phyloP scores from a whole-genome alignment of 805 yeast species.

The Metschnikowia anglica region DNA sequence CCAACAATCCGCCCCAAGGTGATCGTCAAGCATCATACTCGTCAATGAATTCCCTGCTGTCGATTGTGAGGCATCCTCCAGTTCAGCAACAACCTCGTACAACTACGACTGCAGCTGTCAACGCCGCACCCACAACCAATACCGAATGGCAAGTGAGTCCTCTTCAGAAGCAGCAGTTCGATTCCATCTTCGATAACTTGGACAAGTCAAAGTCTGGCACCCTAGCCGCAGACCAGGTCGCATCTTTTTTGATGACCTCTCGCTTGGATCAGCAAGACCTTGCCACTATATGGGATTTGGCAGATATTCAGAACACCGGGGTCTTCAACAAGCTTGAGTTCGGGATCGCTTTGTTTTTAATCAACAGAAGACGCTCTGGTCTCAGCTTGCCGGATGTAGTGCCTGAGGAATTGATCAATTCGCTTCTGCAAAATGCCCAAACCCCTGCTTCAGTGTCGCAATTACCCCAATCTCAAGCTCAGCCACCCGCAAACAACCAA shows the following conservation, averaged over 20 bases:
- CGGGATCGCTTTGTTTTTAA: slow-evolving; percentile 89
- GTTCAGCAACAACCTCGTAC: slow-evolving; percentile 7
- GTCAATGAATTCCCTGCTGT: slow-evolving; percentile 36
- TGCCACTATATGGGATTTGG: slow-evolving; percentile 91
- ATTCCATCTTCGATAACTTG: slow-evolving; percentile 71
- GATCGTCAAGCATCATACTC: slow-evolving; percentile 32
- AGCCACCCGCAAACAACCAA: background rate
- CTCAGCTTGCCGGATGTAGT: slow-evolving; percentile 72
- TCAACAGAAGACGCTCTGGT: slow-evolving; percentile 81
- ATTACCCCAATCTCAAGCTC: slow-evolving; percentile 16
- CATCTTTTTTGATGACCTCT: slow-evolving; percentile 84
- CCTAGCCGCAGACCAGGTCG: slow-evolving; percentile 77
- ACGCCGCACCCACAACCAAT: slow-evolving; percentile 18
- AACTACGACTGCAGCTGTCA: slow-evolving; percentile 19
- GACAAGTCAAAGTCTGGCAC: slow-evolving; percentile 65
- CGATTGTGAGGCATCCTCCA: slow-evolving; percentile 32
- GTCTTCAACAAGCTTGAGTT: slow-evolving; percentile 78
- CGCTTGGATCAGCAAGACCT: slow-evolving; percentile 79
- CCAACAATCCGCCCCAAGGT: slow-evolving; percentile 33
- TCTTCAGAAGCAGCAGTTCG: slow-evolving; percentile 74
- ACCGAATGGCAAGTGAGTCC: slow-evolving; percentile 68
- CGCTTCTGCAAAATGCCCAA: slow-evolving; percentile 20
- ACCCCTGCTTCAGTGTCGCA: slow-evolving; percentile 2
- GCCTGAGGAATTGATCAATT: slow-evolving; percentile 58
- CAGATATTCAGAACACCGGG: slow-evolving; percentile 87